These are phyloP conservation scores for Nevesoporus exiguus DNA, from an alignment of 768 basidiomycete genomes.

Conservation along the genomic window DNA sequence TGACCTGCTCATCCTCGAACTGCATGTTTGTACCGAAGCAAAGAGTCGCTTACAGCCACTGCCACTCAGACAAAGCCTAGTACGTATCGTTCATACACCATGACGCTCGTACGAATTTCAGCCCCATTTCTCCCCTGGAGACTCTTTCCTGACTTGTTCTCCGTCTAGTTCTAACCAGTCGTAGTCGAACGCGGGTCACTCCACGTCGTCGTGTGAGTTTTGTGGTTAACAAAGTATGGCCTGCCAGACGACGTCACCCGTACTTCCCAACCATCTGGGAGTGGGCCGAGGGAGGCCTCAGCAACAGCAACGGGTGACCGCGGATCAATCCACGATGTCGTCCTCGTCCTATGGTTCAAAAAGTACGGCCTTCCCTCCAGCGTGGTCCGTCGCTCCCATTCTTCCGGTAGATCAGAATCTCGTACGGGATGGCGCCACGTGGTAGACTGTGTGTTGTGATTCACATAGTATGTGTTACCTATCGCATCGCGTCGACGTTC, in stretches of 20 bases:
- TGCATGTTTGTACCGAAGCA: no score
- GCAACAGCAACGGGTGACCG: conserved; percentile 46
- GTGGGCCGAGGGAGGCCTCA: conserved; percentile 56
- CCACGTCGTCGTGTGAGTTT: conserved; percentile 84
- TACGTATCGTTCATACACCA: no score
- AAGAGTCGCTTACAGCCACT: no score
- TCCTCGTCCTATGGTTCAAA: conserved; percentile 73
- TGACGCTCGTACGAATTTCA: not conserved
- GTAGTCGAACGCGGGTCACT: conserved; percentile 93
- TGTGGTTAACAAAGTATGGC: conserved; percentile 93
- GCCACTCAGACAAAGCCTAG: no score
- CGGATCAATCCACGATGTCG: conserved; percentile 90
- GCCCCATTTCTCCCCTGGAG: not conserved
- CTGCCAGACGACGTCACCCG: conserved; percentile 75
- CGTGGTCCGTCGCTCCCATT: conserved; percentile 88
- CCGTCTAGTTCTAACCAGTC: no score
- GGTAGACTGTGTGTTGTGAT: not conserved
- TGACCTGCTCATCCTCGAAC: no score
- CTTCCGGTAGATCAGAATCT: conserved; percentile 58
- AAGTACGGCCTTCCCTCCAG: conserved; percentile 76
- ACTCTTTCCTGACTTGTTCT: not conserved
- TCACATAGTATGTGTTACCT: not conserved
- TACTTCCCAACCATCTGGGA: conserved; percentile 95
- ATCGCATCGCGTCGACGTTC: not conserved
- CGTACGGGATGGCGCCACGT: no score